phyloP scores from a whole-genome alignment of 2,329 filamentous ascomycete genomes.

The Colletotrichum sublineola region DNA sequence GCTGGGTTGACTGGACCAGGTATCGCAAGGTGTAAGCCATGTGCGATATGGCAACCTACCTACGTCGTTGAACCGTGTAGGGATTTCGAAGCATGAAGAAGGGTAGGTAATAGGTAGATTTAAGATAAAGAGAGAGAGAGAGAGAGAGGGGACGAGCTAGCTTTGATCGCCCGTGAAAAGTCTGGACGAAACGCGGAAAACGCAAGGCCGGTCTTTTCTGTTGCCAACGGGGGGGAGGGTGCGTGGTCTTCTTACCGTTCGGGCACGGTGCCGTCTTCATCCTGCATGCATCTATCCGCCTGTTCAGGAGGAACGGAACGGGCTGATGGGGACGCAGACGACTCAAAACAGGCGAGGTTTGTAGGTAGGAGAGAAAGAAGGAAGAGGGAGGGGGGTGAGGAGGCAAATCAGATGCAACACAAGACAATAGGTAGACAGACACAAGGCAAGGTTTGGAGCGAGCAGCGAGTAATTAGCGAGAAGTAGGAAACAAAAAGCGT shows the following conservation, averaged over 20 bases:
- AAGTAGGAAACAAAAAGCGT: constrained; percentile 5
- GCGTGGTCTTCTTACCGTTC: constrained; percentile 4
- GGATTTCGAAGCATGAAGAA: background rate
- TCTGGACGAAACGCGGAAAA: constrained; percentile 41
- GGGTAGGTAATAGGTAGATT: background rate
- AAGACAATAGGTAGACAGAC: background rate
- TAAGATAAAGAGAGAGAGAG: background rate
- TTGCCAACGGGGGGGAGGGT: background rate
- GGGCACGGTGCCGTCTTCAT: constrained; percentile 22
- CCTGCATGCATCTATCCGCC: background rate
- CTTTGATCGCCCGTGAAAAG: constrained; percentile 7
- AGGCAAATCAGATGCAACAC: constrained; percentile 25
- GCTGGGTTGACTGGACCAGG: background rate
- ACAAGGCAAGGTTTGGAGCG: background rate
- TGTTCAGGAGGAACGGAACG: constrained; percentile 11
- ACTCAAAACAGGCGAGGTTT: constrained; percentile 24
- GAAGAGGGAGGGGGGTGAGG: background rate
- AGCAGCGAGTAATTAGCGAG: background rate
- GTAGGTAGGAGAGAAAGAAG: background rate
- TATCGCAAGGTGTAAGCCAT: constrained; percentile 18
- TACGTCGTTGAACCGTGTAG: background rate
- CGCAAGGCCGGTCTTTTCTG: constrained; percentile 30
- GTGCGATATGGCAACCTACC: constrained; percentile 16
- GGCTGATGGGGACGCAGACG: constrained; percentile 8
- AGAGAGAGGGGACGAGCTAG: background rate